These are phyloP conservation scores for Malbranchea cinnamomea DNA, from an alignment of 2,329 filamentous ascomycete genomes.

Conservation along the genomic window DNA sequence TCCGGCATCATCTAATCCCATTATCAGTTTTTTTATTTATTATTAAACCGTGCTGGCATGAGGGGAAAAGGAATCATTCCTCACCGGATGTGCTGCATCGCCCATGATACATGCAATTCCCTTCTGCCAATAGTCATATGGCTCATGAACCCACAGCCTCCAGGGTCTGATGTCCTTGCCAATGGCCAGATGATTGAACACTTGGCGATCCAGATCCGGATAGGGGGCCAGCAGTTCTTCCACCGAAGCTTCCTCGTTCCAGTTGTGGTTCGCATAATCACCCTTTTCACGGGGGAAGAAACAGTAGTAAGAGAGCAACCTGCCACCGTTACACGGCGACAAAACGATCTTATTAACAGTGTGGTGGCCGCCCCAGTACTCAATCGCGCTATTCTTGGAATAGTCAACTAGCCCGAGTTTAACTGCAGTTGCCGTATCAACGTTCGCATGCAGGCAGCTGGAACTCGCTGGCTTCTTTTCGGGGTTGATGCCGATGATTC, in stretches of 20 bases:
- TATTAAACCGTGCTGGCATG: no score
- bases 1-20: slow-evolving; percentile 48
- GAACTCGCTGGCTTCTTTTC: slow-evolving; percentile 45
- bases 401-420: slow-evolving; percentile 48
- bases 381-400: slow-evolving; percentile 43
- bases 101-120: slow-evolving; percentile 43
- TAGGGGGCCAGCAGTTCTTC: slow-evolving; percentile 48
- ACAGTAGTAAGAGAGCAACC: slow-evolving; percentile 53
- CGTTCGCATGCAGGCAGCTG: slow-evolving; percentile 51
- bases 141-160: slow-evolving; percentile 50
- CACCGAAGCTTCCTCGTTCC: slow-evolving; percentile 40
- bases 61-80: slow-evolving; percentile 7
- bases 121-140: slow-evolving; percentile 44
- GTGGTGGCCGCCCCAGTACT: slow-evolving; percentile 57
- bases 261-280: slow-evolving; percentile 46
- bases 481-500: slow-evolving; percentile 47
- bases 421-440: slow-evolving; percentile 45
- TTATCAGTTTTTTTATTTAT: no score
- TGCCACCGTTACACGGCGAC: slow-evolving; percentile 52
- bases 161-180: slow-evolving; percentile 50
- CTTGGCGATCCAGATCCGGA: slow-evolving; percentile 43
- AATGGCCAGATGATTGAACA: slow-evolving; percentile 42
- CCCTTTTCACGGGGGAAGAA: slow-evolving; percentile 48
- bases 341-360: slow-evolving; percentile 57
- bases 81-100: slow-evolving; percentile 50